Base-by-base conservation (phyloP, 345 rosid species). In the Ricinus communis region DNA sequence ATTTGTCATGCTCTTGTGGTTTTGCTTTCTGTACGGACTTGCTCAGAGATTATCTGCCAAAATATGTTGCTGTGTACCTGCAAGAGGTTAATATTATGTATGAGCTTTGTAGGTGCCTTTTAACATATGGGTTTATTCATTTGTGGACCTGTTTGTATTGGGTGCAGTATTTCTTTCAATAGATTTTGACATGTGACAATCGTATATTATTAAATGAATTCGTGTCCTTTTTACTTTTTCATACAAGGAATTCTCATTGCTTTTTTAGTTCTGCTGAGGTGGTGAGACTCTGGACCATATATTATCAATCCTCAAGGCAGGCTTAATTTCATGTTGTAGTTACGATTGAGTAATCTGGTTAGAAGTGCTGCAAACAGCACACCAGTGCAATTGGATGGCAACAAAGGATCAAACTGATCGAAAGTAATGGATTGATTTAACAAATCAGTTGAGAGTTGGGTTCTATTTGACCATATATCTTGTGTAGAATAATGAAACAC, bases 41-140 rank as follows among this genome's bases (percentile, higher is more conserved):
- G 3, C 60, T 21, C 24, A 38, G 73, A 19, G 55, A n/a, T n/a
- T n/a, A n/a, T 56, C 61, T 66, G 27, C 40, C 62, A 27, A 18
- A 28, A 40, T 57, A 10, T 58, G 43, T 19, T 70, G n/a, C 14
- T 31, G 30, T 33, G n/a, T n/a, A n/a, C n/a, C n/a, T n/a, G n/a
- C n/a, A n/a, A n/a, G n/a, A n/a, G n/a, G n/a, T n/a, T n/a, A n/a
- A n/a, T n/a, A n/a, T n/a, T n/a, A n/a, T n/a, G n/a, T n/a, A n/a
- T n/a, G 58, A 50, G 19, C 58, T 40, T 16, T 55, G 16, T 49
- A 30, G 33, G 45, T 18, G 30, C 46, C 6, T 46, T 60, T 40
- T 55, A 16, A 8, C 11, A 8, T 54, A 40, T 21, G 10, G 16
- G 27, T 33, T 36, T n/a, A n/a, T n/a, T 53, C 49, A 52, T 53